Conservation (phyloP, 371 early-diverging fungal species). For the Saksenaea oblongispora region DNA sequence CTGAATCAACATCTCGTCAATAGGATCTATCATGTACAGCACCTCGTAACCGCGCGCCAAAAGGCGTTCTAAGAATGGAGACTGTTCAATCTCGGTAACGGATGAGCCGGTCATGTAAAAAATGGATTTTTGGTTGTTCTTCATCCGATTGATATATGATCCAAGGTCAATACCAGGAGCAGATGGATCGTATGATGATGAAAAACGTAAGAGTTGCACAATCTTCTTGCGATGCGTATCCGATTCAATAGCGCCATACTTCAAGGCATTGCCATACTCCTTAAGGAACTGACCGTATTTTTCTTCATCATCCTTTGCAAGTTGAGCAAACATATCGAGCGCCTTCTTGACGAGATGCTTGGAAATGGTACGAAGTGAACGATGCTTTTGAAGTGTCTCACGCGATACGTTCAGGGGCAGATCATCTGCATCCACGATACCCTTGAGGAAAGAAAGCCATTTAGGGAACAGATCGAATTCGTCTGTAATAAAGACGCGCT, state of each 20-base stretch:
- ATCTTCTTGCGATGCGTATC: constrained; percentile 71
- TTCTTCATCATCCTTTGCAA: constrained; percentile 72
- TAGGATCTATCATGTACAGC: constrained; percentile 85
- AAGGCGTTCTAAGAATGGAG: constrained; percentile 88
- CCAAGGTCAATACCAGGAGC: constrained; percentile 70
- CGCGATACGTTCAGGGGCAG: constrained; percentile 95
- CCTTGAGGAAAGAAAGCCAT: constrained; percentile 76
- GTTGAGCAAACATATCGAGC: constrained; percentile 77
- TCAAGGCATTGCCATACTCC: constrained; percentile 73
- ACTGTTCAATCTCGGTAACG: constrained; percentile 72
- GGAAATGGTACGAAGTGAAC: constrained; percentile 76
- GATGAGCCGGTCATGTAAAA: constrained; percentile 82
- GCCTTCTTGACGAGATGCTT: constrained; percentile 88
- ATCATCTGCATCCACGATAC: constrained; percentile 92
- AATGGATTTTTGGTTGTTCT: constrained; percentile 86
- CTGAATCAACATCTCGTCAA: constrained; percentile 89
- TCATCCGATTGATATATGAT: constrained; percentile 87
- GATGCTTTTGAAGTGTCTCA: constrained; percentile 91
- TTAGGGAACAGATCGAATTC: constrained; percentile 80
- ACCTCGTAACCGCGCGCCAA: constrained; percentile 90
- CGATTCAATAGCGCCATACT: constrained; percentile 87
- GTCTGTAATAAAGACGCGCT: constrained; percentile 95
- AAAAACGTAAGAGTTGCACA: constrained; percentile 79
- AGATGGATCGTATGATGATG: constrained; percentile 62
- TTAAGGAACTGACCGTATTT: constrained; percentile 76